Percentiles rank a stretch among this genome's conserved stretches.
Evolutionary conservation across 2,329 filamentous ascomycete species (phyloP).

Genomic region (Aspergillus ochraceoroseus): DNA sequence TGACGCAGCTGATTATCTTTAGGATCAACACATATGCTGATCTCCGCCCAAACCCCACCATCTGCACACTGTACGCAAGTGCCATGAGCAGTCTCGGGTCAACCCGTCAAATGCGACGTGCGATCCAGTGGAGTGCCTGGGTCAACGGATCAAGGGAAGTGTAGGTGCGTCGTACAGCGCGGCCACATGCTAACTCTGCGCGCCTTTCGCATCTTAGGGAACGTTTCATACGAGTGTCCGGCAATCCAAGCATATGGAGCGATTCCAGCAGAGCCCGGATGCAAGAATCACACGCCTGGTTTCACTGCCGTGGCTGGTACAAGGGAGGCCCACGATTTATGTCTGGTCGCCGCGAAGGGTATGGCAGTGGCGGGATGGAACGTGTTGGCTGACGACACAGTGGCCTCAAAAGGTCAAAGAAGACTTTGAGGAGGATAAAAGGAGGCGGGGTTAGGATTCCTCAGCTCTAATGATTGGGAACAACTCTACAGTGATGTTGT

Average conservation of each 20-base stretch:
- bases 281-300: conserved; percentile 36
- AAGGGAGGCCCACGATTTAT: conserved; percentile 40
- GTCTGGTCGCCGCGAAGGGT: conserved; percentile 45
- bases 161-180: conserved; percentile 46
- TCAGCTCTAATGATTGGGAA: too few relatives aligned
- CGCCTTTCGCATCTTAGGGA: conserved; percentile 35
- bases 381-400: too few relatives aligned
- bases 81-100: conserved; percentile 44
- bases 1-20: conserved; percentile 34
- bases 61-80: conserved; percentile 44
- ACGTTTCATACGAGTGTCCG: conserved; percentile 48
- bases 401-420: too few relatives aligned
- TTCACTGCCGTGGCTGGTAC: conserved; percentile 47
- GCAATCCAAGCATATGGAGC: conserved; percentile 49
- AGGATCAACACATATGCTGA: conserved; percentile 38
- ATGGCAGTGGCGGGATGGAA: too few relatives aligned
- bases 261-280: conserved; percentile 39
- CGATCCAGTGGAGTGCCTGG: too few relatives aligned
- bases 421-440: too few relatives aligned
- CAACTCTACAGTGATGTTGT: too few relatives aligned
- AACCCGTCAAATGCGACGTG: conserved; percentile 34
- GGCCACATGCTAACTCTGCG: background rate
- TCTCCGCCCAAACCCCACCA: conserved; percentile 43
- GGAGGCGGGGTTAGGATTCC: too few relatives aligned
- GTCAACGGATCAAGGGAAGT: too few relatives aligned